Evolutionary conservation across 139 green algal genomes (phyloP).

Genomic region (Chlamydomonas urium): DNA sequence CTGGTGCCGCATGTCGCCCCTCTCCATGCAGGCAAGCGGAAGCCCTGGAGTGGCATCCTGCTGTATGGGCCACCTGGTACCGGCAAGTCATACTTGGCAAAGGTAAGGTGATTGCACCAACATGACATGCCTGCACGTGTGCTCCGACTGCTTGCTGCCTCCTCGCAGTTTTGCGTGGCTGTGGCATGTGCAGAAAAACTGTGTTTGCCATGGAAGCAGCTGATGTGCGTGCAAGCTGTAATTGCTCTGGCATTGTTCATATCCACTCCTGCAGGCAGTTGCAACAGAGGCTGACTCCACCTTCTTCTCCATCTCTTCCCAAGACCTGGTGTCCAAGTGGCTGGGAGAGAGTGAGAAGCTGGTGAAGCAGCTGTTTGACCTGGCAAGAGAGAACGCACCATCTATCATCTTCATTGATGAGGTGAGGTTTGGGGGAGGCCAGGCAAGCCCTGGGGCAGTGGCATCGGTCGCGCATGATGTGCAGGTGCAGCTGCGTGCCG

Average conservation of each 20-base stretch:
- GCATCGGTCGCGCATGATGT: too few species aligned
- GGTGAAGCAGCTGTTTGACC: constrained; percentile 87
- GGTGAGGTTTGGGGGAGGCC: too few species aligned
- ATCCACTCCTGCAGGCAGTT: constrained; percentile 88
- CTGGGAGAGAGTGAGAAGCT: constrained; percentile 98
- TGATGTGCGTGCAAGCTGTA: too few species aligned
- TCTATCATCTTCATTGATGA: constrained; percentile 99
- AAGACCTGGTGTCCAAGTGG: constrained; percentile 84
- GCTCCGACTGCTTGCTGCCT: not conserved
- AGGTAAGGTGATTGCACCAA: constrained; percentile 47
- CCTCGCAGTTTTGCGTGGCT: too few species aligned
- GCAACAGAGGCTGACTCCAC: constrained; percentile 98
- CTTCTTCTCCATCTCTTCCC: constrained; percentile 73
- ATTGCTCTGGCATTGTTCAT: too few species aligned
- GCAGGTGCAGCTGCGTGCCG: too few species aligned
- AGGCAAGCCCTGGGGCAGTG: not conserved
- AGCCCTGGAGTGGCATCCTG: constrained; percentile 96
- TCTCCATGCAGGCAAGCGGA: constrained; percentile 95
- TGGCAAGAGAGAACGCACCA: constrained; percentile 88
- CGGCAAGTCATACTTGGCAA: constrained; percentile 98
- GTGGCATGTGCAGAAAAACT: too few species aligned
- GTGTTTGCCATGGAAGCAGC: too few species aligned
- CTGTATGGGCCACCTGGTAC: constrained; percentile 97
- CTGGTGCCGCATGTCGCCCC: too few species aligned
- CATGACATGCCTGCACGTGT: not conserved